These are phyloP conservation scores for Haberlea rhodopensis DNA, from an alignment of 257 asterid species.

Conservation along the genomic window DNA sequence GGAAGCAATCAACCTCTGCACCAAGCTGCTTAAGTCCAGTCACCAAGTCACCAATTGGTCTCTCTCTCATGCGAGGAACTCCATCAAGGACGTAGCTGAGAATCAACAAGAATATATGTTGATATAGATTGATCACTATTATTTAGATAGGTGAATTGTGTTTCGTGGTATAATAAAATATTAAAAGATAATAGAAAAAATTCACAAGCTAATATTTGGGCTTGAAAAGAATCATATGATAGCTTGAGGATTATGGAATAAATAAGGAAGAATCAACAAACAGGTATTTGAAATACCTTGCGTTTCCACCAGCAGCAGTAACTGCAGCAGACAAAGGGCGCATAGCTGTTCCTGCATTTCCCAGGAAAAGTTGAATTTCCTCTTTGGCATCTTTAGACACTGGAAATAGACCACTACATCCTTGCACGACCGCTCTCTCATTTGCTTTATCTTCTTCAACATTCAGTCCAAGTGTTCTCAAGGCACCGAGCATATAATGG, in stretches of 20 bases:
- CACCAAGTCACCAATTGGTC: conserved; percentile 95
- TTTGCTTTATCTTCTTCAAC: conserved; percentile 72
- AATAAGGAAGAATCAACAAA: not conserved
- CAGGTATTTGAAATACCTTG: conserved; percentile 44
- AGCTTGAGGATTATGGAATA: not conserved
- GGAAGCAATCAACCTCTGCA: conserved; percentile 77
- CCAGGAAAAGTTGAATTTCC: conserved; percentile 89
- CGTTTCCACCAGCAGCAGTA: conserved; percentile 86
- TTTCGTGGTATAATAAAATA: not conserved
- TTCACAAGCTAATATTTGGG: conserved; percentile 13
- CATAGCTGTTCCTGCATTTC: conserved; percentile 99
- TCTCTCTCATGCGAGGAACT: conserved; percentile 99
- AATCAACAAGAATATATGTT: not conserved
- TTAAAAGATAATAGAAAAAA: not conserved
- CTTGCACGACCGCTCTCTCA: conserved; percentile 79
- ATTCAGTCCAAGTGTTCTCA: conserved; percentile 78
- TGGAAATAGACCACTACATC: conserved; percentile 84
- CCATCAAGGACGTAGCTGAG: conserved; percentile 94
- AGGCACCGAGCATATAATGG: conserved; percentile 91
- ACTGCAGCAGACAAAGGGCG: conserved; percentile 98
- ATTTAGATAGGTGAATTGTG: not conserved
- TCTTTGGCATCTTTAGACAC: conserved; percentile 65
- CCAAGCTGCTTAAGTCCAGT: conserved; percentile 97
- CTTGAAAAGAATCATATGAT: not conserved
- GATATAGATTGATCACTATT: no score